A percentile compares a stretch with the other conserved stretches of the same genome.
phyloP scores from a whole-genome alignment of 257 asterid genomes.

The Paulownia fortunei region DNA sequence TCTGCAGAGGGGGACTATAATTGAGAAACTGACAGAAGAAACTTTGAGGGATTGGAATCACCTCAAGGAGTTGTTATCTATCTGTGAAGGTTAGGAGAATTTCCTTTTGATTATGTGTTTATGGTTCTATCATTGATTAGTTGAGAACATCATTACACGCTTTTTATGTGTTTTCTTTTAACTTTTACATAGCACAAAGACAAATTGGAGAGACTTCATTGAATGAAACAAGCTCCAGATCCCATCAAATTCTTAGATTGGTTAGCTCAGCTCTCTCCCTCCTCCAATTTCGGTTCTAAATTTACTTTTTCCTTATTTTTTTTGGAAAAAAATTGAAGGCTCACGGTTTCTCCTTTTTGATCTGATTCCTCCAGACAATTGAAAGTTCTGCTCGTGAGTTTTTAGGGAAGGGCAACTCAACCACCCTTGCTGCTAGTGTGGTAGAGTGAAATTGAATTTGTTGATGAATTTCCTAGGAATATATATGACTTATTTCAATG shows the following conservation, averaged over 20 bases:
- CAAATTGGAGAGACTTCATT: slow-evolving; percentile 90
- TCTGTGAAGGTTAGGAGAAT: slow-evolving; percentile 75
- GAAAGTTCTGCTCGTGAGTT: slow-evolving; percentile 99
- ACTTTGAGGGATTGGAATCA: slow-evolving; percentile 91
- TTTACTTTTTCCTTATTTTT: neutral
- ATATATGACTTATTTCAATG: slow-evolving; percentile 26
- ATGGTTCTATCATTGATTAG: neutral
- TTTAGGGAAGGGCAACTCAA: slow-evolving; percentile 91
- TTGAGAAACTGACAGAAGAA: slow-evolving; percentile 95
- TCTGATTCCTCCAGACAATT: slow-evolving; percentile 72
- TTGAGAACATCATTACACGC: neutral
- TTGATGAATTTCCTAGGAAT: slow-evolving; percentile 27
- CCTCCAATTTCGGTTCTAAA: neutral
- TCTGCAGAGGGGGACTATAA: slow-evolving; percentile 83
- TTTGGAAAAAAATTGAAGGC: neutral
- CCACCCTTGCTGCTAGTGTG: slow-evolving; percentile 99
- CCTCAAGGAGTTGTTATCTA: slow-evolving; percentile 84
- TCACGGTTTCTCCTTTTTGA: neutral
- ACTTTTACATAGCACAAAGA: slow-evolving; percentile 70
- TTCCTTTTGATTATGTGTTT: slow-evolving; percentile 20
- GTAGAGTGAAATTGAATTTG: slow-evolving; percentile 47
- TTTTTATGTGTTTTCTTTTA: slow-evolving; percentile 18
- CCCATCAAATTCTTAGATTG: slow-evolving; percentile 99
- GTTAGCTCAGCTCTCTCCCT: slow-evolving; percentile 50
- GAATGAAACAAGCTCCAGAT: slow-evolving; percentile 96